phyloP scores from a whole-genome alignment of 805 yeast species.

The Zygosaccharomyces rouxii region DNA sequence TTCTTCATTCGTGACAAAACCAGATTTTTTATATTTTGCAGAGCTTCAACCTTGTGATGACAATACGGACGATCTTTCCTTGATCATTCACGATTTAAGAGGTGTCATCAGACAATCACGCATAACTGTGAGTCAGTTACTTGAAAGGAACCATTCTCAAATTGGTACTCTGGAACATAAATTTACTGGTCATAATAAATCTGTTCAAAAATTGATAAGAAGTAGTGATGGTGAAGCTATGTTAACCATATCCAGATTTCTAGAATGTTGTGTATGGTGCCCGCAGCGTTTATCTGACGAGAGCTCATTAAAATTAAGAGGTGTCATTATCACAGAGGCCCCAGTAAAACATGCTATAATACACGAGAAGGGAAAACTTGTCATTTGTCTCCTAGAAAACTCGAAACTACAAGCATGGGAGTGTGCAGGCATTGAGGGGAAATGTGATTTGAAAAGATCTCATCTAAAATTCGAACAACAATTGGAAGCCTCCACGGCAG shows the following conservation, averaged over 20 bases:
- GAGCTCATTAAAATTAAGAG: constrained; percentile 38
- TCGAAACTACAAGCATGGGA: constrained; percentile 56
- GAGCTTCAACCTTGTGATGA: constrained; percentile 33
- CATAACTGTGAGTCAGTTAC: constrained; percentile 24
- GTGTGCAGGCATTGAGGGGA: constrained; percentile 34
- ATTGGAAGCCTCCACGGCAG: constrained; percentile 11
- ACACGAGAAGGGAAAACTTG: constrained; percentile 43
- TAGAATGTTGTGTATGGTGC: constrained; percentile 55
- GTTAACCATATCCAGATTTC: constrained; percentile 55
- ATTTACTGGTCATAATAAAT: constrained; percentile 82
- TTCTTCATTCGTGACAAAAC: constrained; percentile 31
- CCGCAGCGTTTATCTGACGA: constrained; percentile 36
- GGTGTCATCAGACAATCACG: constrained; percentile 38
- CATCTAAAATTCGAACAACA: constrained; percentile 16
- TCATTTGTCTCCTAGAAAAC: constrained; percentile 43
- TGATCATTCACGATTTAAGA: constrained; percentile 44
- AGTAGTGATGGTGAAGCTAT: constrained; percentile 63
- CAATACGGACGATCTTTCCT: constrained; percentile 33
- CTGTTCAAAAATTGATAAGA: constrained; percentile 61
- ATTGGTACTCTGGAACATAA: constrained; percentile 44
- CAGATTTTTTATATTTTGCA: constrained; percentile 36
- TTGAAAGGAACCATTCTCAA: constrained; percentile 10
- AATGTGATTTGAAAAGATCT: constrained; percentile 23
- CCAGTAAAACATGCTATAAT: constrained; percentile 48
- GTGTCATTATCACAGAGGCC: constrained; percentile 41